Base-by-base conservation (phyloP, 169 alveolate genomes). In the Ichthyophthirius multifiliis region DNA sequence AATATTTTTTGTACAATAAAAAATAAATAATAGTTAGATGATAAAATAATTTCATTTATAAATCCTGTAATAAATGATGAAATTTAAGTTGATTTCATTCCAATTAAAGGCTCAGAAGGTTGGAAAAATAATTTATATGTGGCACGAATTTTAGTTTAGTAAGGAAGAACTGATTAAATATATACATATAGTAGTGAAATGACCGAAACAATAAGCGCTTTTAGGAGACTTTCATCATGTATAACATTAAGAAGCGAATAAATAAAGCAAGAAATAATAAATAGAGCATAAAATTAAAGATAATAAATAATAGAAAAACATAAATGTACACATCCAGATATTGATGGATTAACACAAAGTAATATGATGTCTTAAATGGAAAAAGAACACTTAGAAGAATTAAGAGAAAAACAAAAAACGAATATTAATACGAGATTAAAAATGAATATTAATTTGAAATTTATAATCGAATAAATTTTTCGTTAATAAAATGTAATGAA, bases 61-160 rank as follows among this genome's bases (percentile, higher is more conserved):
- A 34, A 55, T 55, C 71, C 71, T 55, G 4, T 55, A 18, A 23
- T 55, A 20, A 55, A 55, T 15, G 31, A 55, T 55, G 71, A 55
- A 55, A 23, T 55, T 2, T 2, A 55, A 55, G 16, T 55, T 6
- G 31, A 1, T 23, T 55, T 20, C 5, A 55, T 55, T 23, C 71
- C 71, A 15, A 55, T 55, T 27, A 55, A 27, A n/a, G 16, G 31
- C 13, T 34, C 43, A 1, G 16, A 55, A 1, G 43, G 0, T 18
- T 55, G 71, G 71, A 55, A 55, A 27, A 55, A 55, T 27, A 55
- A 55, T 27, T 27, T 55, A 20, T 55, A 55, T 55, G 71, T 55
- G 16, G 31, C 31, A 27, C 23, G 71, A 55, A 23, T 55, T 10
- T 27, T 55, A 27, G 31, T 55, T 27, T 27, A 55, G 39, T 27